A percentile compares a stretch with the other conserved stretches of the same genome.
Conservation (phyloP, 2,329 filamentous ascomycete genomes). For the Botryosphaeria agaves region DNA sequence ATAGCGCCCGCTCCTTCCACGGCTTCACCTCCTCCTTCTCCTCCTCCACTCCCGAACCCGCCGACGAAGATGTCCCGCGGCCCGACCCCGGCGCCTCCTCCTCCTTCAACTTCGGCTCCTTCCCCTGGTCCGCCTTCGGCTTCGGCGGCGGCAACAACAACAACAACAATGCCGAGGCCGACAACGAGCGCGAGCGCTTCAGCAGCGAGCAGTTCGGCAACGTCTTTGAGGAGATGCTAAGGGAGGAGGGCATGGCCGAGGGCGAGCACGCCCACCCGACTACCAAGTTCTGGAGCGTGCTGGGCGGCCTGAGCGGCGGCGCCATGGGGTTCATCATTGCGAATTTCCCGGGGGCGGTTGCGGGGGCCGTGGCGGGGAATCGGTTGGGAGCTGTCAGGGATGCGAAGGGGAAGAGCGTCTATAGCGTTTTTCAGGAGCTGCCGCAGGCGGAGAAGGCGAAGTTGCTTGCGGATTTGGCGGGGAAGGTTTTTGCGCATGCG, state of each 20-base stretch:
- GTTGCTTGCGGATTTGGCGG: conserved; percentile 67
- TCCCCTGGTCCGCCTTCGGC: conserved; percentile 62
- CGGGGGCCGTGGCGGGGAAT: conserved; percentile 85
- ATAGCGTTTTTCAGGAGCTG: conserved; percentile 76
- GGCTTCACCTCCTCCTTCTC: conserved; percentile 20
- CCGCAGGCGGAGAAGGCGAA: conserved; percentile 67
- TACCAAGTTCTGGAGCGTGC: conserved; percentile 66
- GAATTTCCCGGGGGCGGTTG: conserved; percentile 76
- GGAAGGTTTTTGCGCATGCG: conserved; percentile 70
- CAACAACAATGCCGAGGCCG: conserved; percentile 22
- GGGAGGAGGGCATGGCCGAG: conserved; percentile 51
- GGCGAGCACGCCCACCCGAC: conserved; percentile 42
- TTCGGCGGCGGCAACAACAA: conserved; percentile 31
- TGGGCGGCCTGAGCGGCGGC: conserved; percentile 75
- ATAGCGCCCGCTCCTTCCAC: conserved; percentile 48
- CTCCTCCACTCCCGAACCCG: conserved; percentile 23
- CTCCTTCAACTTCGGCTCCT: conserved; percentile 29
- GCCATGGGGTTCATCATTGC: conserved; percentile 90
- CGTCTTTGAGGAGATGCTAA: conserved; percentile 35
- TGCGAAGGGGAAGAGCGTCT: conserved; percentile 86
- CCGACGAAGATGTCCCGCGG: conserved; percentile 23
- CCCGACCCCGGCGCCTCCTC: conserved; percentile 15
- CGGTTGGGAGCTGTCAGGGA: conserved; percentile 79
- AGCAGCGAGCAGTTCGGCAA: conserved; percentile 74
- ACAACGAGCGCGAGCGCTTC: conserved; percentile 31